phyloP scores from a whole-genome alignment of 192 early-diverging fungal species.

The Umbelopsis isabellina region DNA sequence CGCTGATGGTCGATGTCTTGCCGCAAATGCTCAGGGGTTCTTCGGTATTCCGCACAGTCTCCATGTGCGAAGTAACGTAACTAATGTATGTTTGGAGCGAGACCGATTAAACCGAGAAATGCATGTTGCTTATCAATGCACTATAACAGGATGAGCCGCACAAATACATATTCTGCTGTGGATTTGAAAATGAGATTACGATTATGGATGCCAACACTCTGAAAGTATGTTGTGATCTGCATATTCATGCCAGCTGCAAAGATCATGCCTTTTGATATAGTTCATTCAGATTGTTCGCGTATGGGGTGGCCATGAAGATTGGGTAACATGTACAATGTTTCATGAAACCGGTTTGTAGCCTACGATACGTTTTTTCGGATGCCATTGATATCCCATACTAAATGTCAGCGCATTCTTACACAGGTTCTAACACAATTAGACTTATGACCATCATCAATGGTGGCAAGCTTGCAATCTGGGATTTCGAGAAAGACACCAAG shows the following conservation, averaged over 20 bases:
- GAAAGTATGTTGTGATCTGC: constrained; percentile 32
- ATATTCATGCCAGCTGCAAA: not conserved
- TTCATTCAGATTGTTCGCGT: constrained; percentile 51
- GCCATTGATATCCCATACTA: too few species aligned
- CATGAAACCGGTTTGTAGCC: constrained; percentile 48
- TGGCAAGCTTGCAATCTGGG: constrained; percentile 54
- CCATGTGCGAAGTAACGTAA: constrained; percentile 25
- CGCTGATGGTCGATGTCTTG: constrained; percentile 56
- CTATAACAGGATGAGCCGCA: constrained; percentile 22
- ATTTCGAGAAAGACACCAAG: constrained; percentile 50
- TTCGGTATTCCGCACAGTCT: constrained; percentile 51
- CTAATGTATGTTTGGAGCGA: not conserved
- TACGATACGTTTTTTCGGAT: too few species aligned
- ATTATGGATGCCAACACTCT: constrained; percentile 55
- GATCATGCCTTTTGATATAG: not conserved
- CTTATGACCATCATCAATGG: constrained; percentile 51
- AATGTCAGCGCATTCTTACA: not conserved
- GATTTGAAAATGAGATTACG: constrained; percentile 53
- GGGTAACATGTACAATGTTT: constrained; percentile 55
- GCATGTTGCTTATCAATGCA: not conserved
- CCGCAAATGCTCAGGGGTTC: constrained; percentile 44
- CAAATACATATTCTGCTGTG: constrained; percentile 57
- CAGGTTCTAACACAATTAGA: constrained; percentile 42
- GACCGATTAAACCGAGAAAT: too few species aligned
- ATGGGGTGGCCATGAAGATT: constrained; percentile 61